phyloP scores from a whole-genome alignment of 2,329 filamentous ascomycete genomes.

The Aspergillus costaricaensis region DNA sequence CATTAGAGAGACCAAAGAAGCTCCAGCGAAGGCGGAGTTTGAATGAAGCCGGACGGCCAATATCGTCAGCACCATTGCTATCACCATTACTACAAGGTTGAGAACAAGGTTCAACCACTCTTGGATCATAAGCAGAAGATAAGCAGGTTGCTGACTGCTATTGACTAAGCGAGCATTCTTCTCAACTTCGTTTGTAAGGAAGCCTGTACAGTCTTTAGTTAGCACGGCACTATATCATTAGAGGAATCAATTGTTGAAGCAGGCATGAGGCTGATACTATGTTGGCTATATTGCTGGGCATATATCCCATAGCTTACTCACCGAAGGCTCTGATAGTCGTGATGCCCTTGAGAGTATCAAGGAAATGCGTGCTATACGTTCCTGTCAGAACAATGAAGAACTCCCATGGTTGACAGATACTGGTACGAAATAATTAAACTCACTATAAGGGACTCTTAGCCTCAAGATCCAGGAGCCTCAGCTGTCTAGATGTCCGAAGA shows the following conservation, averaged over 20 bases:
- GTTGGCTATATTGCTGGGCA: no score
- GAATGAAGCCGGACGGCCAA: slow-evolving; percentile 37
- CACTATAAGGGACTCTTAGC: not conserved
- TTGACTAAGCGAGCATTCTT: slow-evolving; percentile 21
- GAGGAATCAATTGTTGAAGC: no score
- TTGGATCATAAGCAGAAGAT: not conserved
- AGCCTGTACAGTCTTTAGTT: not conserved
- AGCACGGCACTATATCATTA: no score
- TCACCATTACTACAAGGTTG: slow-evolving; percentile 23
- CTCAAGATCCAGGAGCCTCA: not conserved
- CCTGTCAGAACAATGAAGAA: no score
- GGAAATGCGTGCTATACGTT: not conserved
- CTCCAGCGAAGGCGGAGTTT: slow-evolving; percentile 20
- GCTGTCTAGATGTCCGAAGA: not conserved
- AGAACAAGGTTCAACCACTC: not conserved
- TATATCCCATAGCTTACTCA: not conserved
- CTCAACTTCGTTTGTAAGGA: slow-evolving; percentile 10
- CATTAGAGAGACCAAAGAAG: slow-evolving; percentile 8
- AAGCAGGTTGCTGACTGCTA: not conserved
- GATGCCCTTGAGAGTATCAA: not conserved
- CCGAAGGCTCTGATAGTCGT: not conserved
- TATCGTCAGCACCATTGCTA: slow-evolving; percentile 40
- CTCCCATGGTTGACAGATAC: not conserved
- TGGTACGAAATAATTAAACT: not conserved
- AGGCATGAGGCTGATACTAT: not conserved